Percentiles rank a stretch among this genome's conserved stretches.
Evolutionary conservation across 169 alveolate genomes (phyloP).

Genomic region (Amoebophrya sp.): DNA sequence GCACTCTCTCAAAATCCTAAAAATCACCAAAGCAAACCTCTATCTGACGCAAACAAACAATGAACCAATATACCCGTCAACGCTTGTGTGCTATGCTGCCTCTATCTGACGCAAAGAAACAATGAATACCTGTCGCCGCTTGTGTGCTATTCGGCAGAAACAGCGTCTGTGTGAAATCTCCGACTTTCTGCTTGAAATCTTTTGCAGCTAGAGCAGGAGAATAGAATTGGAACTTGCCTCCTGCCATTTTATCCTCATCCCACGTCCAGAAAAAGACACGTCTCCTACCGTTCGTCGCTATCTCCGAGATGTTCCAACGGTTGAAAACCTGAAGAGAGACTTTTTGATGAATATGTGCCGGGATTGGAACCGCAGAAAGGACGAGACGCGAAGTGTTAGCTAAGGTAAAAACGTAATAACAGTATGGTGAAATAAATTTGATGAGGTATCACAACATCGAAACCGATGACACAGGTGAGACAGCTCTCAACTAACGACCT

Average conservation of each 20-base stretch:
- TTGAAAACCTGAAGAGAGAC: conserved; percentile 55
- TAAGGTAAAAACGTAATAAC: no score
- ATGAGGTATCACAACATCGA: no score
- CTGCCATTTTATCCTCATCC: not conserved
- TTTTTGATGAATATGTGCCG: not conserved
- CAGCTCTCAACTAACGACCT: no score
- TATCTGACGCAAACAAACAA: not conserved
- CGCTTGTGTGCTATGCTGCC: conserved; percentile 37
- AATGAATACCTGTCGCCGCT: conserved; percentile 43
- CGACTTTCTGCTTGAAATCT: conserved; percentile 53
- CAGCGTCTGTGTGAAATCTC: conserved; percentile 67
- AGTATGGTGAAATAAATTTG: no score
- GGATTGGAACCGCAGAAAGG: no score
- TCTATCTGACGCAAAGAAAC: conserved; percentile 39
- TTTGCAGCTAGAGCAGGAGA: conserved; percentile 49
- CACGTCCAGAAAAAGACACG: conserved; percentile 69
- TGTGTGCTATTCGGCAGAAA: conserved; percentile 64
- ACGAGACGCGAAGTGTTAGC: no score
- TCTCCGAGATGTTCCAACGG: conserved; percentile 65
- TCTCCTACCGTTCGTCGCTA: conserved; percentile 68
- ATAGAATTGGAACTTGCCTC: conserved; percentile 46
- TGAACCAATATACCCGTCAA: not conserved
- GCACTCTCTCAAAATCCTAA: not conserved
- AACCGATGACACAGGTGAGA: no score
- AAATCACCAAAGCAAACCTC: not conserved